phyloP scores from a whole-genome alignment of 116 monocot genomes.

The Dioscorea cayenensis region DNA sequence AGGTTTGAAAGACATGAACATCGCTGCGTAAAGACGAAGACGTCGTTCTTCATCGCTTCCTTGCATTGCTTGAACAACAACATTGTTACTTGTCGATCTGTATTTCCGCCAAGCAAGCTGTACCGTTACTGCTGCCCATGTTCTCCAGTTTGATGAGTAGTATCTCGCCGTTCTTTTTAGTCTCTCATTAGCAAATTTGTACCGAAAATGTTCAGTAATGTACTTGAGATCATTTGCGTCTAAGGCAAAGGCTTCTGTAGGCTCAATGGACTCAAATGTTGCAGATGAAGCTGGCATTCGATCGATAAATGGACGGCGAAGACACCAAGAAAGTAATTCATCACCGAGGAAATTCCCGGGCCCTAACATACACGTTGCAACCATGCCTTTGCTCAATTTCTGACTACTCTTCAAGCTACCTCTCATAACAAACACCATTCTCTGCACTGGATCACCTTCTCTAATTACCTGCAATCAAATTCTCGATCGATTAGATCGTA shows the following conservation, averaged over 20 bases:
- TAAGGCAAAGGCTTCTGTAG: constrained; percentile 45
- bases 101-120: constrained; percentile 47
- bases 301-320: constrained; percentile 44
- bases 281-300: constrained; percentile 50
- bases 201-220: constrained; percentile 65
- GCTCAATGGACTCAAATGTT: constrained; percentile 34
- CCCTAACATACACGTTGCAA: constrained; percentile 39
- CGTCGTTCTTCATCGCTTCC: constrained; percentile 30
- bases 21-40: constrained; percentile 56
- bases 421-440: constrained; percentile 48
- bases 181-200: constrained; percentile 54
- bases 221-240: constrained; percentile 38
- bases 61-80: constrained; percentile 2
- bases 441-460: constrained; percentile 59
- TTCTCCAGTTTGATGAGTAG: constrained; percentile 59
- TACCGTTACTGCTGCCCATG: constrained; percentile 59
- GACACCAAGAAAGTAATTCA: constrained; percentile 60
- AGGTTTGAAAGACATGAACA: constrained; percentile 79
- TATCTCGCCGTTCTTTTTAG: constrained; percentile 51
- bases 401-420: constrained; percentile 43
- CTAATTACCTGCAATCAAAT: constrained; percentile 37
- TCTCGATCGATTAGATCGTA: background rate
- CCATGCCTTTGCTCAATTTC: constrained; percentile 30
- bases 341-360: constrained; percentile 52
- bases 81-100: constrained; percentile 19